Percentiles rank a stretch among this genome's conserved stretches.
phyloP scores from a whole-genome alignment of 352 stramenopile species.

The Globisporangium heterothallicum region DNA sequence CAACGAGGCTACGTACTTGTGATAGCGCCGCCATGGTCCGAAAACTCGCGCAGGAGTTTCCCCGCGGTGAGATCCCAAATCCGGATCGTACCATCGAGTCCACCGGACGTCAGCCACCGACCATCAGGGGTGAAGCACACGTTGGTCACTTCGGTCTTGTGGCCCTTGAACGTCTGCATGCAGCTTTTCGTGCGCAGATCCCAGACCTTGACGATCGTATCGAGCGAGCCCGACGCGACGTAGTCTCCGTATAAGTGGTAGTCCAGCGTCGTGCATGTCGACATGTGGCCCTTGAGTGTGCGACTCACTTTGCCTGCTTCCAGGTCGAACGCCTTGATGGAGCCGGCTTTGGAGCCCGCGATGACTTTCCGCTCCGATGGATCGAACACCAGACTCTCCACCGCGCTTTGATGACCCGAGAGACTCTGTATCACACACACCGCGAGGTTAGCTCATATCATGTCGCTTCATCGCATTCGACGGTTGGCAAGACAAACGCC shows the following conservation, averaged over 20 bases:
- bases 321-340: constrained; percentile 82
- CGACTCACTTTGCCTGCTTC: constrained; percentile 73
- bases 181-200: constrained; percentile 81
- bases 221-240: constrained; percentile 70
- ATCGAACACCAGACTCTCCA: constrained; percentile 82
- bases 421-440: constrained; percentile 40
- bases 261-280: constrained; percentile 71
- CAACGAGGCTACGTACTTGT: constrained; percentile 24
- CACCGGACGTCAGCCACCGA: constrained; percentile 77
- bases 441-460: not conserved
- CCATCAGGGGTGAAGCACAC: constrained; percentile 79
- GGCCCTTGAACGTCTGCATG: constrained; percentile 85
- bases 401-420: constrained; percentile 61
- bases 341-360: constrained; percentile 70
- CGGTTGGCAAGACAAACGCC: too few species aligned
- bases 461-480: not conserved
- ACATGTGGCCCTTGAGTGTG: constrained; percentile 83
- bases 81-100: constrained; percentile 65
- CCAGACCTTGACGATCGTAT: constrained; percentile 87
- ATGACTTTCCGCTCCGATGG: constrained; percentile 70
- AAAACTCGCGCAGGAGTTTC: constrained; percentile 70
- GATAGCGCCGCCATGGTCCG: constrained; percentile 68
- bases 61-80: constrained; percentile 84
- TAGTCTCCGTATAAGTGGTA: constrained; percentile 87
- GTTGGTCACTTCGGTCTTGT: constrained; percentile 67